A percentile compares a stretch with the other conserved stretches of the same genome.
phyloP scores from a whole-genome alignment of 106 monocot genomes.

The Gastrodia elata region DNA sequence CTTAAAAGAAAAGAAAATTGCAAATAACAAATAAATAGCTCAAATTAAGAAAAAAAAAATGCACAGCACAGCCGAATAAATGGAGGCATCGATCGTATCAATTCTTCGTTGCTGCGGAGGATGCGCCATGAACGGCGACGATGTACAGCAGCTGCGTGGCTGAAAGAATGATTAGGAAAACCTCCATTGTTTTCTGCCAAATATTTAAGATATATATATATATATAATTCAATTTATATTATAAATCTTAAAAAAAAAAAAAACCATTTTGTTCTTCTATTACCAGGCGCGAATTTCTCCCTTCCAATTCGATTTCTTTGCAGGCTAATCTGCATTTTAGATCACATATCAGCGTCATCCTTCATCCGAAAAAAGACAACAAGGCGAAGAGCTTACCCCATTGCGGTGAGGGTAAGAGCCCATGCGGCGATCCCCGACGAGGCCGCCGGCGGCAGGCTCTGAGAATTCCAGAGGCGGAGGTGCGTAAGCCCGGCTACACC shows the following conservation, averaged over 20 bases:
- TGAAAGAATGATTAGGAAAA: slow-evolving; percentile 59
- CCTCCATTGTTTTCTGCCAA: slow-evolving; percentile 60
- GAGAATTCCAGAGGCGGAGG: slow-evolving; percentile 23
- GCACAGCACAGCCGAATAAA: no score
- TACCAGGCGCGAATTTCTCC: slow-evolving; percentile 46
- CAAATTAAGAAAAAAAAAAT: no score
- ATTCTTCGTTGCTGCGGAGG: neutral
- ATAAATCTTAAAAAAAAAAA: neutral
- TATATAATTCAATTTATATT: neutral
- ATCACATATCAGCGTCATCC: neutral
- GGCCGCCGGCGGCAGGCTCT: slow-evolving; percentile 32
- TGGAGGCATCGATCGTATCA: no score
- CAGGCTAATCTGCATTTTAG: slow-evolving; percentile 38
- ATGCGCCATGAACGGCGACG: slow-evolving; percentile 30
- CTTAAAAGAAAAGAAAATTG: no score
- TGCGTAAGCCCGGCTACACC: slow-evolving; percentile 48
- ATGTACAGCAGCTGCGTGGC: slow-evolving; percentile 53
- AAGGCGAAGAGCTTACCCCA: slow-evolving; percentile 28
- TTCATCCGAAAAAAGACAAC: neutral
- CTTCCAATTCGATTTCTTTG: slow-evolving; percentile 46
- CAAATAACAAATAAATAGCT: no score
- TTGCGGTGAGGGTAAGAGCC: slow-evolving; percentile 49
- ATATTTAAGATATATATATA: neutral
- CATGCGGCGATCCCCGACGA: slow-evolving; percentile 35
- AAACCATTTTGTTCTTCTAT: slow-evolving; percentile 4